Evolutionary conservation across 176 grass and related monocot species (phyloP).

Genomic region (Sorghum bicolor): Sorghum_bicolor_NCBIv3 NC_012879.2:9841001-9841500

Average conservation of each 20-base stretch:
- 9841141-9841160: constrained; percentile 5
- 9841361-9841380: no score
- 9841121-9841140: constrained; percentile 17
- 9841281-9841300: neutral
- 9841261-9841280: neutral
- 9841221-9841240: neutral
- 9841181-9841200: neutral
- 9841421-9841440: no score
- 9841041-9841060: constrained; percentile 31
- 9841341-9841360: no score
- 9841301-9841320: neutral
- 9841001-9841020: constrained; percentile 9
- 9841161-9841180: constrained; percentile 8
- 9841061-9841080: neutral
- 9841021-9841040: constrained; percentile 39
- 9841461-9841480: neutral
- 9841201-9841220: neutral
- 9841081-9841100: constrained; percentile 14
- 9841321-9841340: neutral
- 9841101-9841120: constrained; percentile 21
- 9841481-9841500: neutral
- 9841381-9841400: no score
- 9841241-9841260: neutral
- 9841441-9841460: no score
- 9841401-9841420: no score